Conservation (phyloP, 1,284 basidiomycete genomes). For the Prillingera fragicola region DNA sequence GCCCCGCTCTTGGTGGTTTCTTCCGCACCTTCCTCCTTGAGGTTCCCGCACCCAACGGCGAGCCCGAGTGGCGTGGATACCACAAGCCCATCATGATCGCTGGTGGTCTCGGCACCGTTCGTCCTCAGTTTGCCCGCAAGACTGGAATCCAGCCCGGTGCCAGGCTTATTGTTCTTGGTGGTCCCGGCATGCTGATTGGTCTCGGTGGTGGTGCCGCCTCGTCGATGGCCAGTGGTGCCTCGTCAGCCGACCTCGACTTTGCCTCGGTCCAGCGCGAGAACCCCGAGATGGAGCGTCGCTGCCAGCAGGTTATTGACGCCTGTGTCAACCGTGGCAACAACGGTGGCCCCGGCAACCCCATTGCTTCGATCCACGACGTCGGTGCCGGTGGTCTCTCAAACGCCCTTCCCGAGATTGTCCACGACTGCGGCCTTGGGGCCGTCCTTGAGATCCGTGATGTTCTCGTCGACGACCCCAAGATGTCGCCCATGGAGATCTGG, state of each 20-base stretch:
- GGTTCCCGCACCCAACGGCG: slow-evolving; percentile 58
- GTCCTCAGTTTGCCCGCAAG: slow-evolving; percentile 73
- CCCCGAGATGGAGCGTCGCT: slow-evolving; percentile 94
- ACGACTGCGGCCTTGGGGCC: slow-evolving; percentile 86
- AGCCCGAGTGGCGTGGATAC: slow-evolving; percentile 64
- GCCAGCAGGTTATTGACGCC: slow-evolving; percentile 94
- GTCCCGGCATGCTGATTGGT: slow-evolving; percentile 94
- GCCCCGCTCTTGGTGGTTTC: slow-evolving; percentile 71
- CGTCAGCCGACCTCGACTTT: slow-evolving; percentile 90
- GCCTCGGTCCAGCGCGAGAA: slow-evolving; percentile 97
- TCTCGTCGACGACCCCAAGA: slow-evolving; percentile 80
- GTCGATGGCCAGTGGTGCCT: slow-evolving; percentile 80
- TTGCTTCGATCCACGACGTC: slow-evolving; percentile 96
- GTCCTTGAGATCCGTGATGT: slow-evolving; percentile 93
- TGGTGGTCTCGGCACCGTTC: slow-evolving; percentile 90
- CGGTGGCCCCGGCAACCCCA: slow-evolving; percentile 58
- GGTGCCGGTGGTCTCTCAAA: slow-evolving; percentile 96
- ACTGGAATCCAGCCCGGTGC: slow-evolving; percentile 67
- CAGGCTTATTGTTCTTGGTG: slow-evolving; percentile 90
- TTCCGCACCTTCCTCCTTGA: slow-evolving; percentile 84
- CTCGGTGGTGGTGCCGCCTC: slow-evolving; percentile 94
- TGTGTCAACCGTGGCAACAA: slow-evolving; percentile 62
- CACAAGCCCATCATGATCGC: slow-evolving; percentile 99
- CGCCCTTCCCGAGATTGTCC: slow-evolving; percentile 92
- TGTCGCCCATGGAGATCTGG: slow-evolving; percentile 99